Conservation (phyloP, 2,329 filamentous ascomycete species). For the Chaetomium globosum region DNA sequence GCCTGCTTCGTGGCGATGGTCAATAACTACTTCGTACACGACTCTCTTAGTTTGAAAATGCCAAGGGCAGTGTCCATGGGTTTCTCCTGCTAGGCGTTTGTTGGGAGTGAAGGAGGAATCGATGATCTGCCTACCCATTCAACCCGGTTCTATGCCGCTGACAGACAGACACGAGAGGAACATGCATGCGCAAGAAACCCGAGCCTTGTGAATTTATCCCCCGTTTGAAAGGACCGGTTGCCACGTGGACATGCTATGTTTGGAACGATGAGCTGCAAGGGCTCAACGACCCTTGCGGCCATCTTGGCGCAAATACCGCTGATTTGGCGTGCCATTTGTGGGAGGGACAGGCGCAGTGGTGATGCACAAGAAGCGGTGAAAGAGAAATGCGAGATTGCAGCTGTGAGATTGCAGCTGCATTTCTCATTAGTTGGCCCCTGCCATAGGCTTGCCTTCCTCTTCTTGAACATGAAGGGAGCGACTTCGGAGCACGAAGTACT, state of each 20-base stretch:
- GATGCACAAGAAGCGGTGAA: conserved; percentile 9
- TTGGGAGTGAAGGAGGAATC: no score
- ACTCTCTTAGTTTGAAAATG: background rate
- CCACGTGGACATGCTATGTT: conserved; percentile 5
- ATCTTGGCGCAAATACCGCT: background rate
- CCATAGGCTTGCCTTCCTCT: background rate
- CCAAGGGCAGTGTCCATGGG: background rate
- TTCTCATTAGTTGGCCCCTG: background rate
- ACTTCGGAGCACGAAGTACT: background rate
- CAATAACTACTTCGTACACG: no score
- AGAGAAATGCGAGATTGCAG: background rate
- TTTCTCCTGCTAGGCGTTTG: background rate
- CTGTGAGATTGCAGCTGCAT: background rate
- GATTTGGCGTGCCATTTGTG: background rate
- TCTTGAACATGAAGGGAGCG: background rate
- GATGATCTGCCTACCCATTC: background rate
- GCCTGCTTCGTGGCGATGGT: background rate
- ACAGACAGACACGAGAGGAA: background rate
- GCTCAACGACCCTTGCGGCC: background rate
- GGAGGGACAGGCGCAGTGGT: background rate
- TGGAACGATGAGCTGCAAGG: background rate
- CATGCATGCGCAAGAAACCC: background rate
- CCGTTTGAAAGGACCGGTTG: background rate
- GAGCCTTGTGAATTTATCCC: background rate
- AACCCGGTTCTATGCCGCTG: background rate